Evolutionary conservation across 2,329 filamentous ascomycete genomes (phyloP).

Genomic region (Graphilbum sp.): DNA sequence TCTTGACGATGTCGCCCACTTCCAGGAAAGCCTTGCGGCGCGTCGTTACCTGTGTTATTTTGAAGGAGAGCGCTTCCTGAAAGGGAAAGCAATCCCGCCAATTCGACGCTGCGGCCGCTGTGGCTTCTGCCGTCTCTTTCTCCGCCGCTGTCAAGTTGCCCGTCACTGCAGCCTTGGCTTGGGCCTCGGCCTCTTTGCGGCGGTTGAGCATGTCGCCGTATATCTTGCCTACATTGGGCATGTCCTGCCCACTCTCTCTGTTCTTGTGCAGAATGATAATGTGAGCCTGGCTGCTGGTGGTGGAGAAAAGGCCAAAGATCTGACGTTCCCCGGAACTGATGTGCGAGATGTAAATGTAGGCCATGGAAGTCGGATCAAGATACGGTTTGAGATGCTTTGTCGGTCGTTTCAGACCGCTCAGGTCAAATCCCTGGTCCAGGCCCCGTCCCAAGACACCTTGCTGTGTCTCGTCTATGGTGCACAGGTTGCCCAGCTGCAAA

Average conservation of each 20-base stretch:
- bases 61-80: constrained; percentile 73
- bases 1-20: constrained; percentile 75
- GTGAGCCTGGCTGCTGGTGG: constrained; percentile 60
- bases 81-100: constrained; percentile 78
- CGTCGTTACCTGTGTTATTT: constrained; percentile 73
- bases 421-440: constrained; percentile 83
- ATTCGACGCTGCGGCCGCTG: constrained; percentile 50
- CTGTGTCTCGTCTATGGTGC: constrained; percentile 84
- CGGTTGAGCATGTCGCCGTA: constrained; percentile 62
- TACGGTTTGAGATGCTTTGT: constrained; percentile 47
- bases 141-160: constrained; percentile 2
- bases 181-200: constrained; percentile 43
- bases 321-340: constrained; percentile 81
- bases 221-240: constrained; percentile 81
- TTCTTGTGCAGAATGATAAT: constrained; percentile 76
- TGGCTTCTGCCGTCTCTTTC: constrained; percentile 20
- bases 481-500: constrained; percentile 76
- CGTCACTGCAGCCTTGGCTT: constrained; percentile 1
- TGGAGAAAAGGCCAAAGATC: constrained; percentile 87
- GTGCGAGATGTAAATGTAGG: constrained; percentile 86
- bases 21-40: constrained; percentile 79
- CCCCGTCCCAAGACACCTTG: constrained; percentile 83
- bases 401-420: constrained; percentile 56
- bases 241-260: constrained; percentile 59
- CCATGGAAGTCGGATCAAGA: constrained; percentile 55